Base-by-base conservation (phyloP, 1,284 basidiomycete genomes). In the Pisolithus thermaeus region DNA sequence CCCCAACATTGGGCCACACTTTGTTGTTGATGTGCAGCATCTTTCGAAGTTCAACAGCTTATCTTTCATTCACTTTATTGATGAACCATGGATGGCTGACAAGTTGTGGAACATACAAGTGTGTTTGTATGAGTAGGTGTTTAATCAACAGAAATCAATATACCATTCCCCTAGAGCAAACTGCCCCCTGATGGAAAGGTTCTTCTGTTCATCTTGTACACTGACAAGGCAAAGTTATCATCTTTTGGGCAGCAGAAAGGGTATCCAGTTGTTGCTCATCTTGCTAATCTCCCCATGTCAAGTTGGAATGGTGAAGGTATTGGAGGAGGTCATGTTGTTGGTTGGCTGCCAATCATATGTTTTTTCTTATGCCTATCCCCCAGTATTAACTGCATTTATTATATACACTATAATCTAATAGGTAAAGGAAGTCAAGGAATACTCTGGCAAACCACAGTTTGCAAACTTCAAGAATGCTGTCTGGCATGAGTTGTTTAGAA, bases 171-270 rank as follows among this genome's bases (percentile, higher is more conserved):
- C 36, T 25, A 18, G 32, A 40, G 48, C 28, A 22, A 44, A n/a
- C 39, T 68, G 2, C 63, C 64, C 16, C n/a, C 35, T 16, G 59
- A 56, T 41, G 60, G 48, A 18, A 62, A 58, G 22, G 61, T 64
- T 0, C 36, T 70, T 2, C 51, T 46, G 0, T 59, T 64, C 35
- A 62, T 66, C 14, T 28, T 78, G 0, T 78, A 75, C 67, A 71
- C 74, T 6, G 71, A 78, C 53, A 78, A 77, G 51, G 72, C 71
- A 5, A 66, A 69, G 20, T 58, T 78, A 0, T 76, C 73, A 1
- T 67, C 64, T 0, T 77, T 77, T 60, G 71, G 73, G 0, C 69
- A 63, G 3, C 61, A 57, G n/a, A 73, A 72, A 49, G 75, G 70
- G 1, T 75, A 78, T 59, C 74, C 75, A 0, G 63, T 77, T 0